A percentile compares a stretch with the other conserved stretches of the same genome.
Conservation (phyloP, 106 monocot species). For the Allium fistulosum region DNA sequence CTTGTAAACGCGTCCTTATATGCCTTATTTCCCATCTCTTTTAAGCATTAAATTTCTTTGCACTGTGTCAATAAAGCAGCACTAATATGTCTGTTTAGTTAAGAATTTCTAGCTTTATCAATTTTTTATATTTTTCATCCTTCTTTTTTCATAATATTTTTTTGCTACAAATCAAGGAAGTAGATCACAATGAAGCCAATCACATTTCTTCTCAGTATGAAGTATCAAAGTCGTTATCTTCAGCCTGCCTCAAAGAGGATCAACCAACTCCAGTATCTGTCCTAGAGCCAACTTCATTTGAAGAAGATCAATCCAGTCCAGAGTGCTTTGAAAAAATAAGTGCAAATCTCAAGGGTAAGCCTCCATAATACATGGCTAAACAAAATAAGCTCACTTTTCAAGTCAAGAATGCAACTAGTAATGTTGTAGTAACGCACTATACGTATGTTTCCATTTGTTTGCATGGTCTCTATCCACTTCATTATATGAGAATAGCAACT, state of each 20-base stretch:
- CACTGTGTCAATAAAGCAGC: no score
- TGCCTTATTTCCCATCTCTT: no score
- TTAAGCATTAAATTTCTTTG: no score
- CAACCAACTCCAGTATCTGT: slow-evolving; percentile 77
- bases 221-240: slow-evolving; percentile 5
- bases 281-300: slow-evolving; percentile 44
- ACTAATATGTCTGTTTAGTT: no score
- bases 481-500: no score
- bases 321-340: slow-evolving; percentile 65
- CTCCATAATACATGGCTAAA: no score
- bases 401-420: neutral
- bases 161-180: neutral
- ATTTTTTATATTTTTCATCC: no score
- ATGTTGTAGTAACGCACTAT: neutral
- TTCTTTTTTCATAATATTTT: no score
- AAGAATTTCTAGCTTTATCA: no score
- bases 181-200: slow-evolving; percentile 4
- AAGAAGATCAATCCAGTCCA: slow-evolving; percentile 30
- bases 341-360: slow-evolving; percentile 70
- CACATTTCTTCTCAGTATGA: slow-evolving; percentile 1
- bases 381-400: no score
- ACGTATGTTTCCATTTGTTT: neutral
- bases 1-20: no score
- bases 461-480: no score
- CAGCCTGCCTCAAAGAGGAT: slow-evolving; percentile 32